Base-by-base conservation (phyloP, 371 early-diverging fungal genomes). In the Smittium mucronatum region DNA sequence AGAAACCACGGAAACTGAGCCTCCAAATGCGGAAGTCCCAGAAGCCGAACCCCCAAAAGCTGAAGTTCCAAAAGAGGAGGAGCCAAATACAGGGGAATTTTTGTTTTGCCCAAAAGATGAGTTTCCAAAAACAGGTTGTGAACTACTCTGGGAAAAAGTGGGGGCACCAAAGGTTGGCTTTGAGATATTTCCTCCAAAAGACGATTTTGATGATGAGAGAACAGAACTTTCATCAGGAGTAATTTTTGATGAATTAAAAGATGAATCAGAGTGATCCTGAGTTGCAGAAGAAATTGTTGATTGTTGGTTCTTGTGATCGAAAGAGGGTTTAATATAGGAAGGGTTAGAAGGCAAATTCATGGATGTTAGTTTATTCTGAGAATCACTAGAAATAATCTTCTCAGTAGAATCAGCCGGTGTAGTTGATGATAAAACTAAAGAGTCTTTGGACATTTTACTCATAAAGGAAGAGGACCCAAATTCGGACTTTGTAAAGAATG, bases 211-310 rank as follows among this genome's bases (percentile, higher is more conserved):
- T 17, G 21, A 8, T 59, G 35, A 57, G 31, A 26, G 2, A 35
- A 57, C 11, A n/a, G 34, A 15, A 17, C 5, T 34, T 36, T 32
- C 67, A 2, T 17, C 16, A 28, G 8, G 8, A 36, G 28, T 26
- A 31, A n/a, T 29, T 31, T 29, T 57, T 67, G 32, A n/a, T 17
- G 34, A 57, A 35, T 68, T 70, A 71, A 72, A 60, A 26, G 68
- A 59, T 17, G 73, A 69, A 1, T 61, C 61, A 1, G n/a, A n/a
- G n/a, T n/a, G n/a, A n/a, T n/a, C n/a, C n/a, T n/a, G n/a, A n/a
- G n/a, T n/a, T n/a, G n/a, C n/a, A n/a, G n/a, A n/a, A n/a, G n/a
- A n/a, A n/a, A n/a, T n/a, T n/a, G n/a, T n/a, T n/a, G n/a, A n/a
- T n/a, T n/a, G n/a, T n/a, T n/a, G n/a, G n/a, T n/a, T n/a, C n/a